Percentiles rank a stretch among this genome's conserved stretches.
Evolutionary conservation across 176 grass and related monocot species (phyloP).

Genomic region (Carex littledalei): DNA sequence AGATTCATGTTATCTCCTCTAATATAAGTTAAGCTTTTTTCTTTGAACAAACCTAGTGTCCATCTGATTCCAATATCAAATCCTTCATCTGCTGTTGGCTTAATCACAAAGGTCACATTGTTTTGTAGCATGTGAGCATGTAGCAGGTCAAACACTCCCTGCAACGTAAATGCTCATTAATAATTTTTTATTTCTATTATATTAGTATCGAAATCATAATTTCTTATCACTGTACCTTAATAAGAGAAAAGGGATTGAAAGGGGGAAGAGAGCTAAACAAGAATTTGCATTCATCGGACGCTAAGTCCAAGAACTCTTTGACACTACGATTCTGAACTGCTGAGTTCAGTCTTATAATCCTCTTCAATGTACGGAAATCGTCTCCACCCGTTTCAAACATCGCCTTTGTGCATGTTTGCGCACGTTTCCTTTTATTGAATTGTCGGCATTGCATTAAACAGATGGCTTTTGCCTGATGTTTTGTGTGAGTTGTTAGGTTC

Average conservation of each 20-base stretch:
- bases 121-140: slow-evolving; percentile 38
- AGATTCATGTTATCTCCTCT: background rate
- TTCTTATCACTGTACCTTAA: slow-evolving; percentile 38
- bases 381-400: slow-evolving; percentile 31
- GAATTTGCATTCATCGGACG: slow-evolving; percentile 47
- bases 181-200: background rate
- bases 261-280: slow-evolving; percentile 13
- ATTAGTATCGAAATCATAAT: too few species aligned
- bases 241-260: background rate
- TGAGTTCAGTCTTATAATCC: slow-evolving; percentile 46
- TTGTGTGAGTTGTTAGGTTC: background rate
- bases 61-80: slow-evolving; percentile 58
- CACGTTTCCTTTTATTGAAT: background rate
- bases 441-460: background rate
- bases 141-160: slow-evolving; percentile 41
- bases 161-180: background rate
- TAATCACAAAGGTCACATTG: slow-evolving; percentile 54
- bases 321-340: slow-evolving; percentile 66
- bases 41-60: slow-evolving; percentile 31
- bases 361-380: slow-evolving; percentile 32
- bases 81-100: slow-evolving; percentile 35
- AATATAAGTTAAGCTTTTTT: background rate
- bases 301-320: slow-evolving; percentile 41
- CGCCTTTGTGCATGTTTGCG: background rate
- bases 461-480: background rate